Conservation (phyloP, 1,284 basidiomycete species). For the Cryptococcus deneoformans region DNA sequence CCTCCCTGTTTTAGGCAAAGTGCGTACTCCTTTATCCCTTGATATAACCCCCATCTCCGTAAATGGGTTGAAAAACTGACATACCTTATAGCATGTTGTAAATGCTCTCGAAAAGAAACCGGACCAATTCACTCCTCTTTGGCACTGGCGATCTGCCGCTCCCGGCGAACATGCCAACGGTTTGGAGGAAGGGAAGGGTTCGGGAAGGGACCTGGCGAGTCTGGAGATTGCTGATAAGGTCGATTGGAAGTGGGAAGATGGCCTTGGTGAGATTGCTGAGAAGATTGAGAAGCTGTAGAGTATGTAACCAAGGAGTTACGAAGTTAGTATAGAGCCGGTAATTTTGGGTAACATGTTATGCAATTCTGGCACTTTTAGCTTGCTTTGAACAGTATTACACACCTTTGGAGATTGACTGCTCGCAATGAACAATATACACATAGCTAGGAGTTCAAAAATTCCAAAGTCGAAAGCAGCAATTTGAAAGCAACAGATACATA, state of each 20-base stretch:
- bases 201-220: conserved; percentile 9
- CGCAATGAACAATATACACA: no score
- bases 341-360: no score
- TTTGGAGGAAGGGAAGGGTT: conserved; percentile 23
- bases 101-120: conserved; percentile 20
- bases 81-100: conserved; percentile 15
- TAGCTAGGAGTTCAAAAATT: no score
- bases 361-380: neutral
- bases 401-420: no score
- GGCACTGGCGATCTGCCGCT: conserved; percentile 15
- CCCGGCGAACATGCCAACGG: conserved; percentile 23
- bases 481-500: no score
- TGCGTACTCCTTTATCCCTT: conserved; percentile 1
- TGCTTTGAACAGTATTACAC: no score
- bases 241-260: conserved; percentile 6
- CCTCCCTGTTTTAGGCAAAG: conserved; percentile 28
- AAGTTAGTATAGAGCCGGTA: no score
- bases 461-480: no score
- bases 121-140: conserved; percentile 27
- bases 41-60: neutral
- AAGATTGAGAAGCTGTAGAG: neutral
- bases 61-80: neutral
- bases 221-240: conserved; percentile 11
- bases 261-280: neutral
- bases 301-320: no score